These are phyloP conservation scores for Botrytis aclada DNA, from an alignment of 2,329 filamentous ascomycete species.

Conservation along the genomic window DNA sequence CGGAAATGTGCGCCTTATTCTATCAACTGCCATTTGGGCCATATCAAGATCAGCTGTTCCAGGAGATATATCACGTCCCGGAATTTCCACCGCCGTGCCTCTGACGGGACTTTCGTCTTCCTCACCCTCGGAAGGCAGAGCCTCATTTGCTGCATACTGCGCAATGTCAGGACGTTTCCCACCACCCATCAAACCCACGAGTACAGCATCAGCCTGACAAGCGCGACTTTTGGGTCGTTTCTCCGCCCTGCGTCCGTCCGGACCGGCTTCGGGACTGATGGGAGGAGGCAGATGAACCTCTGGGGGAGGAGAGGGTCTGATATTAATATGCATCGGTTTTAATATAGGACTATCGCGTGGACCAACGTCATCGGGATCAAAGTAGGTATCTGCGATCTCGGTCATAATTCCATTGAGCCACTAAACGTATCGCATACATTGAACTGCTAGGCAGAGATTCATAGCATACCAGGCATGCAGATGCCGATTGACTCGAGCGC, in stretches of 20 bases:
- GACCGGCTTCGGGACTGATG: slow-evolving; percentile 44
- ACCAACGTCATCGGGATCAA: slow-evolving; percentile 49
- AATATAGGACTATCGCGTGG: slow-evolving; percentile 43
- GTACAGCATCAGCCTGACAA: slow-evolving; percentile 62
- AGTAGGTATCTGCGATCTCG: slow-evolving; percentile 31
- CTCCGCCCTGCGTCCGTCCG: slow-evolving; percentile 30
- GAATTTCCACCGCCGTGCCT: slow-evolving; percentile 27
- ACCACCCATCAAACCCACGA: slow-evolving; percentile 62
- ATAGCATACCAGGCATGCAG: slow-evolving; percentile 26
- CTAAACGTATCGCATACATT: slow-evolving; percentile 17
- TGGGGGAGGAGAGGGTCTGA: slow-evolving; percentile 51
- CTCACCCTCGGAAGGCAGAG: slow-evolving; percentile 47
- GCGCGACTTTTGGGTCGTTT: slow-evolving; percentile 33
- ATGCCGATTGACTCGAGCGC: slow-evolving; percentile 2
- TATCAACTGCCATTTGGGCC: slow-evolving; percentile 17
- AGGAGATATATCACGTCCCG: slow-evolving; percentile 30
- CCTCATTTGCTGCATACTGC: slow-evolving; percentile 50
- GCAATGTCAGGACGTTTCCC: slow-evolving; percentile 65
- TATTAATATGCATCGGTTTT: slow-evolving; percentile 44
- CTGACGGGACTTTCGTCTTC: slow-evolving; percentile 40
- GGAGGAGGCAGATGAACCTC: slow-evolving; percentile 45
- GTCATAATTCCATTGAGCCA: slow-evolving; percentile 20
- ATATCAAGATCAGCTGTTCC: slow-evolving; percentile 21
- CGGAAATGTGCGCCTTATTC: background rate
- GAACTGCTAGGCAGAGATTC: slow-evolving; percentile 23